A percentile compares a stretch with the other conserved stretches of the same genome.
Evolutionary conservation across 1,284 basidiomycete species (phyloP).

Genomic region (Wallemia ichthyophaga): DNA sequence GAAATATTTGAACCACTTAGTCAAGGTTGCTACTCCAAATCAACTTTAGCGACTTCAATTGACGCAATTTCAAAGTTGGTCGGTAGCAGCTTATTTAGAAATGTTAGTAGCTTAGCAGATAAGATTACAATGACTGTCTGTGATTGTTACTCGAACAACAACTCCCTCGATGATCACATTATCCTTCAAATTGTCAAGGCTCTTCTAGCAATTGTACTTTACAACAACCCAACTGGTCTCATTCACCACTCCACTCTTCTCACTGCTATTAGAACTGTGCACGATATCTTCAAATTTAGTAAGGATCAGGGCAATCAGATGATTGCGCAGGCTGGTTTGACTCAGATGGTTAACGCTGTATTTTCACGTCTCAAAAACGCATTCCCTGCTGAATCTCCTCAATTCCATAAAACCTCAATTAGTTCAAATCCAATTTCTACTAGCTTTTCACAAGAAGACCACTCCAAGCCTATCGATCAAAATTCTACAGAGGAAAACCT

Average conservation of each 20-base stretch:
- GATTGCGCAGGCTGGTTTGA: conserved; percentile 80
- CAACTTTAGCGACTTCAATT: conserved; percentile 71
- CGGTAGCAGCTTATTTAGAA: conserved; percentile 33
- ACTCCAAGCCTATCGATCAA: not conserved
- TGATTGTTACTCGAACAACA: conserved; percentile 38
- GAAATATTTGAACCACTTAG: conserved; percentile 77
- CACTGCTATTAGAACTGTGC: conserved; percentile 81
- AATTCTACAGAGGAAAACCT: not conserved
- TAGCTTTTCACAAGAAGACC: not conserved
- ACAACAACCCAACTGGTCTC: conserved; percentile 31
- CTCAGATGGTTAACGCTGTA: conserved; percentile 87
- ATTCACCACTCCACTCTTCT: conserved; percentile 80
- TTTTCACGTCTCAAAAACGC: conserved; percentile 30
- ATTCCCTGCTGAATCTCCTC: not conserved
- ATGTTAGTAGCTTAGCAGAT: conserved; percentile 36
- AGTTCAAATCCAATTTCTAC: not conserved
- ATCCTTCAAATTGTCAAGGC: conserved; percentile 87
- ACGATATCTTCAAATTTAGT: conserved; percentile 78
- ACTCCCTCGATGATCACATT: conserved; percentile 56
- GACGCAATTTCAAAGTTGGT: conserved; percentile 90
- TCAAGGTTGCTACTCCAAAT: conserved; percentile 61
- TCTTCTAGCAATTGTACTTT: conserved; percentile 56
- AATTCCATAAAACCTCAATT: not conserved
- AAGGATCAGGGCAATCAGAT: conserved; percentile 71
- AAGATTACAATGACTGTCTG: conserved; percentile 79